Percentiles rank a stretch among this genome's conserved stretches.
phyloP scores from a whole-genome alignment of 2,329 filamentous ascomycete genomes.

The Hypoxylon sp. region DNA sequence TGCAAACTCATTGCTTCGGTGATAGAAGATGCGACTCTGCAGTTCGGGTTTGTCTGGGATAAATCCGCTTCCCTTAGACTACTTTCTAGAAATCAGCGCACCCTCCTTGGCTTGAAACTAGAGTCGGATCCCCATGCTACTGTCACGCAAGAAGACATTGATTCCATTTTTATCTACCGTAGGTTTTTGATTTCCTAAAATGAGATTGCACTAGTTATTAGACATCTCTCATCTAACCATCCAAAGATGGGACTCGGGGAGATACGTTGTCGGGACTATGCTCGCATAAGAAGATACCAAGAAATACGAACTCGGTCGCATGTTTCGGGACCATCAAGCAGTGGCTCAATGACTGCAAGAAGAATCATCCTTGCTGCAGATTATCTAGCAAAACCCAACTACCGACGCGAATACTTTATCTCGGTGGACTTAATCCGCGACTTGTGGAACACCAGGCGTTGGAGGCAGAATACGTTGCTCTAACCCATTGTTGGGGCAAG shows the following conservation, averaged over 20 bases:
- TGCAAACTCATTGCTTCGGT: conserved; percentile 8
- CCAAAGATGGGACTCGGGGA: neutral
- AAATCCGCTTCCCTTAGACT: conserved; percentile 5
- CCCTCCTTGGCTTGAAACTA: conserved; percentile 14
- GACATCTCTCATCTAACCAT: neutral
- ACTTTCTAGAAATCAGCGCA: neutral
- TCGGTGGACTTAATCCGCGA: neutral
- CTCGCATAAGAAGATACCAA: conserved; percentile 10
- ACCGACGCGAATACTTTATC: conserved; percentile 5
- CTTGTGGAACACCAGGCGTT: neutral
- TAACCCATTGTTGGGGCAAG: conserved; percentile 8
- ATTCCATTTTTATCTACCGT: conserved; percentile 1
- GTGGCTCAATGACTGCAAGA: conserved; percentile 6
- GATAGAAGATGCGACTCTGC: conserved; percentile 2
- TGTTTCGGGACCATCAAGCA: neutral
- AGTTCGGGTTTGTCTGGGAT: neutral
- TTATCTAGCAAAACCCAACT: neutral
- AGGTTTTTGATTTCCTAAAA: neutral
- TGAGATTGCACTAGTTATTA: neutral
- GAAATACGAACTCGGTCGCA: neutral
- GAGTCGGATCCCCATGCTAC: neutral
- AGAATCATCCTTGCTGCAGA: neutral
- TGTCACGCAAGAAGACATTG: neutral
- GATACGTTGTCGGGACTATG: neutral
- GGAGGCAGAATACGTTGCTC: conserved; percentile 1